Evolutionary conservation across 2,329 filamentous ascomycete species (phyloP).

Genomic region (Pseudogymnoascus sp.): DNA sequence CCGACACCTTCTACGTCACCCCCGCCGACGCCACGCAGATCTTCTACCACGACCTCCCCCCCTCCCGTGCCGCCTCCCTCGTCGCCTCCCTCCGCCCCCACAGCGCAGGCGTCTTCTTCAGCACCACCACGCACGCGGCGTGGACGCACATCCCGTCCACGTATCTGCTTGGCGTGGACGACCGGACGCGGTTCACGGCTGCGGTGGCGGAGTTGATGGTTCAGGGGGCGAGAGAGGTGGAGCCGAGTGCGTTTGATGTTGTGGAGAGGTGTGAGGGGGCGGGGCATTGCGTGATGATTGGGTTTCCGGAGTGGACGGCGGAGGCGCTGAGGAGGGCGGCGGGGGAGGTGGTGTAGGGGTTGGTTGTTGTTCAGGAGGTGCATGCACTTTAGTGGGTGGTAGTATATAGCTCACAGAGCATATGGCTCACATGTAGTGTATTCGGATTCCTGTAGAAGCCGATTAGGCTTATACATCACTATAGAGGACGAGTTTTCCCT

Average conservation of each 20-base stretch:
- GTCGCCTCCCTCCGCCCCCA: neutral
- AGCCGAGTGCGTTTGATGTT: conserved; percentile 16
- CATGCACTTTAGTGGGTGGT: neutral
- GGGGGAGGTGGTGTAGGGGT: neutral
- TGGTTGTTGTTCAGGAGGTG: neutral
- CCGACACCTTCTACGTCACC: neutral
- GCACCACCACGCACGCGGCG: conserved; percentile 3
- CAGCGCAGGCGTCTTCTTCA: conserved; percentile 6
- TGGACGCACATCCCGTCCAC: conserved; percentile 9
- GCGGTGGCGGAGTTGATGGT: conserved; percentile 16
- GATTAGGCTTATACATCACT: neutral
- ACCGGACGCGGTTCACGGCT: neutral
- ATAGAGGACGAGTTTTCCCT: neutral
- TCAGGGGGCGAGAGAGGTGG: conserved; percentile 16
- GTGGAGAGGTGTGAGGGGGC: conserved; percentile 19
- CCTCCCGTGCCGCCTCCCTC: neutral
- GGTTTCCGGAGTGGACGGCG: conserved; percentile 16
- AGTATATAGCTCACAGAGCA: neutral
- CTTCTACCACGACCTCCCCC: neutral
- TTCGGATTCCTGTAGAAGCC: neutral
- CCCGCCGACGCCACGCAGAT: neutral
- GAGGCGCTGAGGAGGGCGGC: neutral
- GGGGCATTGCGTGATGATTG: conserved; percentile 17
- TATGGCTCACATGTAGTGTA: neutral
- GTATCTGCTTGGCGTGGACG: neutral